Percentiles rank a stretch among this genome's conserved stretches.
These are phyloP conservation scores for Fusarium subtropicale DNA, from an alignment of 2,329 filamentous ascomycete genomes.

Conservation along the genomic window DNA sequence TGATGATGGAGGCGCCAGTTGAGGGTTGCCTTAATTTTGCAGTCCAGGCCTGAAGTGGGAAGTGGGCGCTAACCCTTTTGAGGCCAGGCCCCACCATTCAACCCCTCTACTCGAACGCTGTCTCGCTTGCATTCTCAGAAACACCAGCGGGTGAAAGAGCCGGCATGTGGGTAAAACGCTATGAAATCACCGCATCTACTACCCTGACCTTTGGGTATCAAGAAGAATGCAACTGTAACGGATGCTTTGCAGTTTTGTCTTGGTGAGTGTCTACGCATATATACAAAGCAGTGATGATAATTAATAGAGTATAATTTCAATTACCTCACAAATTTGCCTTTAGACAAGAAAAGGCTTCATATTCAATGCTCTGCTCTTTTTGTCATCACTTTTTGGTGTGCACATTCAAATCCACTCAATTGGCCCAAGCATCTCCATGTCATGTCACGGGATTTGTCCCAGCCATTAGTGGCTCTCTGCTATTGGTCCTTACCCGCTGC, in stretches of 20 bases:
- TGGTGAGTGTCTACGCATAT: background rate
- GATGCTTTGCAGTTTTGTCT: background rate
- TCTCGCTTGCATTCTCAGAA: constrained; percentile 36
- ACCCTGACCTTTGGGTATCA: background rate
- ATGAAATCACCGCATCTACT: constrained; percentile 3
- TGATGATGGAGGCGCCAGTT: constrained; percentile 52
- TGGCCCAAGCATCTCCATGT: constrained; percentile 25
- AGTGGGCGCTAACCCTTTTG: constrained; percentile 56
- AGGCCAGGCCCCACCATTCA: constrained; percentile 33
- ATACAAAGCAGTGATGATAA: background rate
- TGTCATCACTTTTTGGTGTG: constrained; percentile 23
- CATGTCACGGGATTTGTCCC: constrained; percentile 43
- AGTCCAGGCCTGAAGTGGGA: constrained; percentile 55
- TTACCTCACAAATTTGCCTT: background rate
- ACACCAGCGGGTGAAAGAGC: constrained; percentile 7
- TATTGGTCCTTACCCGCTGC: constrained; percentile 27
- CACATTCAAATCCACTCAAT: constrained; percentile 20
- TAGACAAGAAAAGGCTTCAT: background rate
- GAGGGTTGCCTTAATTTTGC: constrained; percentile 61
- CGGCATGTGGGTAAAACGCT: constrained; percentile 1
- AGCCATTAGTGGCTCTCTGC: constrained; percentile 15
- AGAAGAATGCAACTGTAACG: background rate
- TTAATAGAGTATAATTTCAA: background rate
- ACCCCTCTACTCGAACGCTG: constrained; percentile 38
- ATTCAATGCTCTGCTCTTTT: constrained; percentile 1